phyloP scores from a whole-genome alignment of 371 early-diverging fungal genomes.

The Apophysomyces trapeziformis region DNA sequence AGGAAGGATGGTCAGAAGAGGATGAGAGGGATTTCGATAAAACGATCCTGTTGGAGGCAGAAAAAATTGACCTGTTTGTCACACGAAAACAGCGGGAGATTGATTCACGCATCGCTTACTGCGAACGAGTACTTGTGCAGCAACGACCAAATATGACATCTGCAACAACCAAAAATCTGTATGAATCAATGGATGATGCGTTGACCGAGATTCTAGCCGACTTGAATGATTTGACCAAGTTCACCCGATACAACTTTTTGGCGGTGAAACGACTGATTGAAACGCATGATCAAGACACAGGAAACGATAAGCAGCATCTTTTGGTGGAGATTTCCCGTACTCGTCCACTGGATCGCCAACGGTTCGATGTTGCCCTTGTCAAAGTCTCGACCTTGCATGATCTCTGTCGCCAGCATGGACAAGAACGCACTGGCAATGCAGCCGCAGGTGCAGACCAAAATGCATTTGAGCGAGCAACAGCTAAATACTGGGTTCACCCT shows the following conservation, averaged over 20 bases:
- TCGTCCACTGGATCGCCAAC: constrained; percentile 41
- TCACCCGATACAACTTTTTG: constrained; percentile 93
- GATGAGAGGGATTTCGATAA: constrained; percentile 88
- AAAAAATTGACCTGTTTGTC: constrained; percentile 70
- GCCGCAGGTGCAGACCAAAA: constrained; percentile 63
- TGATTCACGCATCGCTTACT: constrained; percentile 81
- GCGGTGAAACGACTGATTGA: constrained; percentile 94
- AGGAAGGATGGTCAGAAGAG: constrained; percentile 57
- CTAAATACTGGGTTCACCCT: constrained; percentile 99
- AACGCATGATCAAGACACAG: constrained; percentile 80
- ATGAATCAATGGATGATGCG: constrained; percentile 71
- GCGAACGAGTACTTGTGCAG: constrained; percentile 53
- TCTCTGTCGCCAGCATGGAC: constrained; percentile 78
- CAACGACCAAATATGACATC: constrained; percentile 28
- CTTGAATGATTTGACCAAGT: constrained; percentile 90
- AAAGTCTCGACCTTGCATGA: constrained; percentile 89
- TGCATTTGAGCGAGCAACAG: constrained; percentile 85
- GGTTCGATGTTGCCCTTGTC: constrained; percentile 86
- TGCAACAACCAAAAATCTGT: constrained; percentile 27
- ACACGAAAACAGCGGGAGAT: constrained; percentile 86
- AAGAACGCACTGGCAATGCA: constrained; percentile 49
- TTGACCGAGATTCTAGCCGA: constrained; percentile 83
- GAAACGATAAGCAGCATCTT: constrained; percentile 25
- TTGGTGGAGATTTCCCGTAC: constrained; percentile 36
- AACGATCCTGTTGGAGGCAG: constrained; percentile 83